phyloP scores from a whole-genome alignment of 2,329 filamentous ascomycete genomes.

The Teratosphaeria destructans region DNA sequence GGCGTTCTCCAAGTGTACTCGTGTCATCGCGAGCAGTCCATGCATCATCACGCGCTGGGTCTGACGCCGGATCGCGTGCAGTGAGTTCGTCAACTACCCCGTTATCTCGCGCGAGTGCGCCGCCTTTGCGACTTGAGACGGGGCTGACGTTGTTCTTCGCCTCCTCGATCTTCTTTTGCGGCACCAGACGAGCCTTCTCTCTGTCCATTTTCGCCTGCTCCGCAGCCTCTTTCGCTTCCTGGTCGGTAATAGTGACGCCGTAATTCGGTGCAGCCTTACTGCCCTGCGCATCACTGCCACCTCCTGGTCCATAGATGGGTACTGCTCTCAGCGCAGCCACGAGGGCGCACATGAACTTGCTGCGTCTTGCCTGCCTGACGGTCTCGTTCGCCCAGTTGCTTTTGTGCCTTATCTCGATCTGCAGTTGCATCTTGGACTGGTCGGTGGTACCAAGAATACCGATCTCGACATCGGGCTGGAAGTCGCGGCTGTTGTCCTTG shows the following conservation, averaged over 20 bases:
- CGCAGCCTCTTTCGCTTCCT: constrained; percentile 50
- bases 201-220: constrained; percentile 46
- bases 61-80: constrained; percentile 31
- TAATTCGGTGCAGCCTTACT: constrained; percentile 64
- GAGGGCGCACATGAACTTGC: constrained; percentile 94
- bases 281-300: constrained; percentile 53
- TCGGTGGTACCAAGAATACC: constrained; percentile 69
- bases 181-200: constrained; percentile 50
- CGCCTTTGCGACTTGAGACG: constrained; percentile 7
- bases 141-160: constrained; percentile 11
- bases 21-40: constrained; percentile 32
- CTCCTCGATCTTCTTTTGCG: constrained; percentile 28
- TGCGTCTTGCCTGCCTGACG: constrained; percentile 68
- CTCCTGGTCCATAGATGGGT: constrained; percentile 74
- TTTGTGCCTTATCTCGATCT: constrained; percentile 81
- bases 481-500: constrained; percentile 82
- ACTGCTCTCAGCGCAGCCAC: constrained; percentile 76
- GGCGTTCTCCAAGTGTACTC: constrained; percentile 28
- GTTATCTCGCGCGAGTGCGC: constrained; percentile 11
- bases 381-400: constrained; percentile 56
- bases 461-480: constrained; percentile 72
- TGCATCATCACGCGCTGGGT: constrained; percentile 35
- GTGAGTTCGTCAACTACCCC: constrained; percentile 36
- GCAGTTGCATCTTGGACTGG: constrained; percentile 77
- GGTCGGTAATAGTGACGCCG: constrained; percentile 63